Percentiles rank a stretch among this genome's conserved stretches.
Evolutionary conservation across 495 filamentous ascomycete genomes (phyloP).

Genomic region (Talaromyces wortmannii): DNA sequence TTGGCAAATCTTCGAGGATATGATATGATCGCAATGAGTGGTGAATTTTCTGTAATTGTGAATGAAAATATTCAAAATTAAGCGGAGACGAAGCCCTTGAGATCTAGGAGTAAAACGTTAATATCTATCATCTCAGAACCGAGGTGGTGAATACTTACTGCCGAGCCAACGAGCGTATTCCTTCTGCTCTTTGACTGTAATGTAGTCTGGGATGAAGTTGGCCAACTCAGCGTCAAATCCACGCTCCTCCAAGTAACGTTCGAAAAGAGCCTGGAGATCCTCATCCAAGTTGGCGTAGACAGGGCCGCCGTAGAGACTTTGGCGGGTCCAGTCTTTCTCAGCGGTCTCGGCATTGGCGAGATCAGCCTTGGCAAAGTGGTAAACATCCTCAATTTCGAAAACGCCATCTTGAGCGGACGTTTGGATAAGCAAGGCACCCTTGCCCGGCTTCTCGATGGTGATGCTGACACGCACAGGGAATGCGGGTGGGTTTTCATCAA

Average conservation of each 20-base stretch:
- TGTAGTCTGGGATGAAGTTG: conserved; percentile 90
- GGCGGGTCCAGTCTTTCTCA: conserved; percentile 60
- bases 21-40: not conserved
- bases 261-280: conserved; percentile 84
- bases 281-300: conserved; percentile 93
- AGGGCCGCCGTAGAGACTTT: conserved; percentile 82
- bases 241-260: conserved; percentile 91
- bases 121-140: conserved; percentile 1
- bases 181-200: conserved; percentile 98
- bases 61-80: conserved; percentile 23
- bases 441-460: conserved; percentile 73
- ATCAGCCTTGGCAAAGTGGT: conserved; percentile 70
- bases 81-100: conserved; percentile 70
- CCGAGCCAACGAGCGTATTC: conserved; percentile 91
- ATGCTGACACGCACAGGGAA: conserved; percentile 83
- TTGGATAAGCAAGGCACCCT: conserved; percentile 82
- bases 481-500: conserved; percentile 42
- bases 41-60: not conserved
- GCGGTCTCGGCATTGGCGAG: conserved; percentile 60
- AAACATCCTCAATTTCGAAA: conserved; percentile 86
- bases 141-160: conserved; percentile 39
- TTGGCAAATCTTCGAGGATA: not conserved
- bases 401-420: conserved; percentile 78
- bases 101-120: conserved; percentile 31
- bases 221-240: conserved; percentile 85